Evolutionary conservation across 768 basidiomycete genomes (phyloP).

Genomic region (Leccinum rimulosum): DNA sequence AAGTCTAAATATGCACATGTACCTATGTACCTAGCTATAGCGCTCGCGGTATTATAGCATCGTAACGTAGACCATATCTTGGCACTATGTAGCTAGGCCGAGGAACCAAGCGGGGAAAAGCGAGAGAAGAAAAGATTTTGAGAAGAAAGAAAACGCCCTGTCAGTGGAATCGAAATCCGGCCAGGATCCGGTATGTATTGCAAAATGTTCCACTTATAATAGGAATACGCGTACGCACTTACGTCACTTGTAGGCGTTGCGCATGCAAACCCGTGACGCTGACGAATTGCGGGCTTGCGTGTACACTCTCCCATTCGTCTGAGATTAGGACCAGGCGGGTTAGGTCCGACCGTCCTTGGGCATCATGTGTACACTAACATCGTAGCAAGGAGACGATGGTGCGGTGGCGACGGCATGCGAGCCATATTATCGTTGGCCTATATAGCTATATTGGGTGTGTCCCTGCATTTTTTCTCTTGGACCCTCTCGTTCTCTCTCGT

Average conservation of each 20-base stretch:
- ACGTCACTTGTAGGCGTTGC: not conserved
- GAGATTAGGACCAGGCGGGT: not conserved
- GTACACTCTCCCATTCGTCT: not conserved
- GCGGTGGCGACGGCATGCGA: not conserved
- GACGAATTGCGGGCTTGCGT: not conserved
- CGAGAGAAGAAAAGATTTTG: not conserved
- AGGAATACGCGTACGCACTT: not conserved
- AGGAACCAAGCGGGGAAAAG: not conserved
- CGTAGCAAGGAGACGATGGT: not conserved
- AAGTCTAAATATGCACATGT: not conserved
- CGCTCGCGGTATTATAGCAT: not conserved
- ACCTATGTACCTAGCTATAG: not conserved
- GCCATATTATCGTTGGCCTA: not conserved
- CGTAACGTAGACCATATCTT: not conserved
- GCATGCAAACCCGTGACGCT: not conserved
- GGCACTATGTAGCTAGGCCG: not conserved
- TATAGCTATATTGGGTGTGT: not conserved
- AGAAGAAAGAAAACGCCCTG: not conserved
- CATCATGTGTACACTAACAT: not conserved
- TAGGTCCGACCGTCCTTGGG: not conserved
- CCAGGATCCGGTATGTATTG: not conserved
- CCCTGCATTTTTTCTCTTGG: not conserved
- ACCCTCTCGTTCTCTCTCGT: not conserved
- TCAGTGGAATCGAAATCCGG: not conserved
- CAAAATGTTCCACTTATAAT: not conserved